Base-by-base conservation (phyloP, 768 basidiomycete genomes). In the Panellus pusillus region DNA sequence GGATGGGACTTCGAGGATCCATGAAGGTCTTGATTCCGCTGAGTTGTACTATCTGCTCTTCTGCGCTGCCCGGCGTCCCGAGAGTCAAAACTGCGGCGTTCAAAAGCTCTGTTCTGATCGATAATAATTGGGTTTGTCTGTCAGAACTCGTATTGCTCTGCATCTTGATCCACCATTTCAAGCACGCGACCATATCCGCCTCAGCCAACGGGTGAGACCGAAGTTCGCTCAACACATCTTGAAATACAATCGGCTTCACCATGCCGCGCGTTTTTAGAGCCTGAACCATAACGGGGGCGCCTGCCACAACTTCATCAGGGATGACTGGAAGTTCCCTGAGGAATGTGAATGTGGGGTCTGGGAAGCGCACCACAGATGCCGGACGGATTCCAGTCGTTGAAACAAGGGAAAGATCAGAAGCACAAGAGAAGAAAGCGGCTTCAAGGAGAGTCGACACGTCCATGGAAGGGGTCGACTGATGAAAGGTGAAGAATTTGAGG, bases 401-500 rank as follows among this genome's bases (percentile, higher is more conserved):
- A 19, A 95, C 78, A 35, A 98, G 74, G 0, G 86, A 82, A 64
- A 96, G 80, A 13, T 70, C 72, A 1, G 68, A 60, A 9, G 77
- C 74, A 57, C 87, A 90, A 0, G 74, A 68, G 67, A 94, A 97
- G 72, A 98, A 98, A 1, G 87, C 84, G 1, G 76, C 70, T 66
- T 93, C 87, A 52, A 95, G 79, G 14, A 82, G 68, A 9, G 69
- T 71, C 0, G 91, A 86, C 28, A 98, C 90, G 43, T 89, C 81
- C 1, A 82, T 66, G 0, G 90, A 92, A 1, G 96, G 96, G 0
- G 96, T 96, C 0, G 96, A 96, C 2, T 79, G 73, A 58, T 85
- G 81, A 69, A 93, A 98, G 2, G 91, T 88, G 74, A 97, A 98
- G 73, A 97, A 97, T 54, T 82, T 84, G 47, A 97, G 75, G 6